A percentile compares a stretch with the other conserved stretches of the same genome.
Conservation (phyloP, 2,329 filamentous ascomycete genomes). For the Colletotrichum filicis region DNA sequence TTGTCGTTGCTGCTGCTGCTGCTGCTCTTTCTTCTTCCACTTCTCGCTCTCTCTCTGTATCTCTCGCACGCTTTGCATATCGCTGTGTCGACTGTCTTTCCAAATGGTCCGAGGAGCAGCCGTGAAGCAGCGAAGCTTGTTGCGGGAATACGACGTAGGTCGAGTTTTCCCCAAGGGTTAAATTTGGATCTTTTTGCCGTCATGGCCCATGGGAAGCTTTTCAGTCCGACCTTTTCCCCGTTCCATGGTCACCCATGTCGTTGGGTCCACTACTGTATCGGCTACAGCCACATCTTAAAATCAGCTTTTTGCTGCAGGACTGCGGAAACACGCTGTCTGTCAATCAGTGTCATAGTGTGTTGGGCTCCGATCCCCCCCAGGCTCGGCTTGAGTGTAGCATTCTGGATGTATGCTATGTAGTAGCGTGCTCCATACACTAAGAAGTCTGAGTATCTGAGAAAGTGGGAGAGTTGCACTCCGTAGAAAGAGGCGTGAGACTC, state of each 20-base stretch:
- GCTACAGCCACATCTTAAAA: conserved; percentile 31
- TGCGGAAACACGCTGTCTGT: neutral
- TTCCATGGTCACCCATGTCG: conserved; percentile 21
- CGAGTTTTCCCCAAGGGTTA: conserved; percentile 1
- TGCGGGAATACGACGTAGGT: neutral
- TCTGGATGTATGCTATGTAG: neutral
- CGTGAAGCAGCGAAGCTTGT: neutral
- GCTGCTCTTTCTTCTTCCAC: neutral
- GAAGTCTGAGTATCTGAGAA: neutral
- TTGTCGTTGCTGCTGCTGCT: neutral
- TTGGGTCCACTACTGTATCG: conserved; percentile 27
- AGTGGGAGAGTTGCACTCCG: neutral
- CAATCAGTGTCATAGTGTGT: neutral
- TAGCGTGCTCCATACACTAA: too few relatives aligned
- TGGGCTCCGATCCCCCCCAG: neutral
- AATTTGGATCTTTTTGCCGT: conserved; percentile 10
- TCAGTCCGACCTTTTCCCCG: neutral
- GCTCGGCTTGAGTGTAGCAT: conserved; percentile 9
- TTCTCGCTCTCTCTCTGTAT: neutral
- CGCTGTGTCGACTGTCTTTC: too few relatives aligned
- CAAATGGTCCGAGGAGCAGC: conserved; percentile 33
- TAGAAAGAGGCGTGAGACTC: neutral
- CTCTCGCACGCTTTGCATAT: neutral
- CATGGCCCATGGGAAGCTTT: neutral
- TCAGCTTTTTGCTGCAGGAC: neutral